phyloP scores from a whole-genome alignment of 2,329 filamentous ascomycete genomes.

The Pseudocercospora macadamiae region DNA sequence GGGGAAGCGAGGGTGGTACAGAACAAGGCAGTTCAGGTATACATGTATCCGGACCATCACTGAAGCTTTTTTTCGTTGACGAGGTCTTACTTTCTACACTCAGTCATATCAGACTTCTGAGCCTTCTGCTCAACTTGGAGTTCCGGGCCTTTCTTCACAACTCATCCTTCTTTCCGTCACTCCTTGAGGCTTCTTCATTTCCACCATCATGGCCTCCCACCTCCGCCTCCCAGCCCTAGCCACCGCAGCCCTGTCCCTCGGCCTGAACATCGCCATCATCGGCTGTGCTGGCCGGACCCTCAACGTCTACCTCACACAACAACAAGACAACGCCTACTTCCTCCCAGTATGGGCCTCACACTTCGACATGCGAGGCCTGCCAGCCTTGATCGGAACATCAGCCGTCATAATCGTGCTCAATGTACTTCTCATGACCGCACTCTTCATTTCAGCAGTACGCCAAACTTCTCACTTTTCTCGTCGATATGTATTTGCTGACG shows the following conservation, averaged over 20 bases:
- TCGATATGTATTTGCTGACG: neutral
- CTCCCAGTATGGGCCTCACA: constrained; percentile 53
- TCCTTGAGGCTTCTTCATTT: neutral
- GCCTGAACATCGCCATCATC: constrained; percentile 46
- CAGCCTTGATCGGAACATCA: constrained; percentile 44
- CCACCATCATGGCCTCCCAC: constrained; percentile 18
- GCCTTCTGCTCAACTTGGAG: neutral
- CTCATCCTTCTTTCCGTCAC: neutral
- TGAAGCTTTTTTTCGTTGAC: neutral
- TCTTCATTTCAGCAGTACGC: constrained; percentile 39
- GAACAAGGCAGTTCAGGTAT: neutral
- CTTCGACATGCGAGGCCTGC: constrained; percentile 50
- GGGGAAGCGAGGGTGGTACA: neutral
- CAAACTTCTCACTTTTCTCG: neutral
- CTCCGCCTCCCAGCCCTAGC: constrained; percentile 32
- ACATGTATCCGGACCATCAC: neutral
- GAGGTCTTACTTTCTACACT: neutral
- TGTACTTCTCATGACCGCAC: constrained; percentile 38
- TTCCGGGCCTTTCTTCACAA: neutral
- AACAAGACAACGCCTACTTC: constrained; percentile 51
- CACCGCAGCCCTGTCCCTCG: constrained; percentile 36
- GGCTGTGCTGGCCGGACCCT: constrained; percentile 49
- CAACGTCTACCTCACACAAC: constrained; percentile 47
- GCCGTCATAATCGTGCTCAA: constrained; percentile 45
- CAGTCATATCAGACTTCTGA: neutral